Evolutionary conservation across 129 eudicot genomes (phyloP).

Genomic region (Chrysanthemum seticuspe): DNA sequence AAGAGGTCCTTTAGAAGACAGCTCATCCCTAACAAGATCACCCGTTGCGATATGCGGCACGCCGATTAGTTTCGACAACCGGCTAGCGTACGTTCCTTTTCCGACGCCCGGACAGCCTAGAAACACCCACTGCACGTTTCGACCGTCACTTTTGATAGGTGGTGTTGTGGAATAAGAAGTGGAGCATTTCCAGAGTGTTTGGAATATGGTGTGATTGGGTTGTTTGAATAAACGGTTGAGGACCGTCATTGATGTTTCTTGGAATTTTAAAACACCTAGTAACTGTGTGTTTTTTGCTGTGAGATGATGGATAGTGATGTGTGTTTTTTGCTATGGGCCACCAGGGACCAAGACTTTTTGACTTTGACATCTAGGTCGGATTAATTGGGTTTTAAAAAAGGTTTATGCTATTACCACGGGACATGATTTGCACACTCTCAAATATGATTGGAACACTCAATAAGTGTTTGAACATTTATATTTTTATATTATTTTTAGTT

Average conservation of each 20-base stretch:
- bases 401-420: no score
- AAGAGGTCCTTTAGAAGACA: slow-evolving; percentile 68
- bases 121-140: slow-evolving; percentile 85
- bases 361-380: no score
- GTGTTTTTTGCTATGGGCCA: not conserved
- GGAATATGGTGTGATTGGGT: slow-evolving; percentile 11
- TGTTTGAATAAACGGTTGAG: slow-evolving; percentile 47
- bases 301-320: not conserved
- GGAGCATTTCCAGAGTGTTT: slow-evolving; percentile 23
- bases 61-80: slow-evolving; percentile 66
- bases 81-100: slow-evolving; percentile 87
- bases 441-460: no score
- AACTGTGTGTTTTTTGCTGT: not conserved
- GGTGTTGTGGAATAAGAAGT: slow-evolving; percentile 36
- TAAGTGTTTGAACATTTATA: no score
- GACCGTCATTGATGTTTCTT: slow-evolving; percentile 56
- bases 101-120: slow-evolving; percentile 98
- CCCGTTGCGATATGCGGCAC: slow-evolving; percentile 97
- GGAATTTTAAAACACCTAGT: slow-evolving; percentile 8
- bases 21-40: slow-evolving; percentile 86
- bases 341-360: no score
- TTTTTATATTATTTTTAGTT: no score
- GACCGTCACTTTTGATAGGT: slow-evolving; percentile 22
- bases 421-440: no score
- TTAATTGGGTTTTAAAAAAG: no score